phyloP scores from a whole-genome alignment of 306 rosid genomes.

The Dalbergia cultrata region DNA sequence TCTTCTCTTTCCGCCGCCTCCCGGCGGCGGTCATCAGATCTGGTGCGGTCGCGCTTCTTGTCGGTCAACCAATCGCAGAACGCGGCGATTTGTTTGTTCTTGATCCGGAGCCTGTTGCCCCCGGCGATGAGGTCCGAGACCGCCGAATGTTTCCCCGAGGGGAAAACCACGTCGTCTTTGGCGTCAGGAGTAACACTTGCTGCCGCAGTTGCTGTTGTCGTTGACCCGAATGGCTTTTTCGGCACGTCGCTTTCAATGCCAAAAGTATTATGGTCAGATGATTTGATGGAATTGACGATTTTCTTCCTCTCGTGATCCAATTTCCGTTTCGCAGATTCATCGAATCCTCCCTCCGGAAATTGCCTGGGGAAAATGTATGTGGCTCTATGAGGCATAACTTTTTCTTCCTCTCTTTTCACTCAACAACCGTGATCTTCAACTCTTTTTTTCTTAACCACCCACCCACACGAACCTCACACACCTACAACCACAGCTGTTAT shows the following conservation, averaged over 20 bases:
- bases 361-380: constrained; percentile 99
- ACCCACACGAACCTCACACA: constrained; percentile 46
- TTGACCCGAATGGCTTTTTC: constrained; percentile 34
- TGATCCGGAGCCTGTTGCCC: constrained; percentile 43
- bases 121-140: constrained; percentile 67
- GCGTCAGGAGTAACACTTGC: background rate
- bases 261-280: constrained; percentile 39
- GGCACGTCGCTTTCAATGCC: constrained; percentile 56
- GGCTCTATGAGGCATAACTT: constrained; percentile 95
- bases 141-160: constrained; percentile 48
- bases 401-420: constrained; percentile 16
- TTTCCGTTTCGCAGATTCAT: constrained; percentile 60
- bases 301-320: constrained; percentile 69
- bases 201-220: background rate
- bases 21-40: constrained; percentile 38
- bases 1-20: constrained; percentile 48
- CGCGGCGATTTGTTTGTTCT: constrained; percentile 61
- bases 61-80: constrained; percentile 74
- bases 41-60: constrained; percentile 47
- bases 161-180: constrained; percentile 50
- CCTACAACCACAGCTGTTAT: constrained; percentile 19
- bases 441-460: constrained; percentile 39
- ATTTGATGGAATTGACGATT: constrained; percentile 49
- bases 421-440: background rate
- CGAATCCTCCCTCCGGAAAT: constrained; percentile 75